Base-by-base conservation (phyloP, 768 basidiomycete genomes). In the Auricularia auricula-judae region DNA sequence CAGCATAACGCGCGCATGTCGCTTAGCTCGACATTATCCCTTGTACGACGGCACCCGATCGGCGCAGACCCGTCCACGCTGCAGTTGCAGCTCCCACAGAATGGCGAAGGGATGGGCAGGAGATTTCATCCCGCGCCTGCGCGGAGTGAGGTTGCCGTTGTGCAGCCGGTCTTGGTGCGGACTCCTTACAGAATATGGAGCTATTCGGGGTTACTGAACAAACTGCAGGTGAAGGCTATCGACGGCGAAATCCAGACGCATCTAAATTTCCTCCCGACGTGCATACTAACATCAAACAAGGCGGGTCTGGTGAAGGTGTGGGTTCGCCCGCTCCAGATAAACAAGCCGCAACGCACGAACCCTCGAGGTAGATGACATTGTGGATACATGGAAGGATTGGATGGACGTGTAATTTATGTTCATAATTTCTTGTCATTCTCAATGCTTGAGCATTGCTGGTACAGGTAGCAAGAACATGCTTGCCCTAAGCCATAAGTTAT, bases 101-200 rank as follows among this genome's bases (percentile, higher is more conserved):
- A 76, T 14, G 74, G 78, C 11, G 70, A 67, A 66, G 23, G 68
- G 62, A 53, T 65, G 54, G 36, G 79, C 12, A 74, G 80, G 35
- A 80, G 85, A 12, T 95, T 87, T 69, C 96, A 98, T 69, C 85
- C 91, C 33, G 91, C 96, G 3, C 95, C 94, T 2, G 90, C 92
- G 2, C 81, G 93, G 29, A 93, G 89, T 67, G 95, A 97, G 68
- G 86, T 96, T 10, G 88, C 93, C 4, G 83, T 90, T 34, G 85
- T 97, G 2, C 94, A 96, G 70, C 93, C 95, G 29, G 92, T 96
- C 44, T 75, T 96, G 67, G 92, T 93, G 70, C 42, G 59, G n/a
- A 42, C 43, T 68, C 33, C 66, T 58, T 42, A 43, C 18, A 39
- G 39, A 62, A n/a, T 7, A 12, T 34, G 36, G 63, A 16, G 53